A percentile compares a stretch with the other conserved stretches of the same genome.
phyloP scores from a whole-genome alignment of 192 early-diverging fungal genomes.

The Linnemannia zychae region DNA sequence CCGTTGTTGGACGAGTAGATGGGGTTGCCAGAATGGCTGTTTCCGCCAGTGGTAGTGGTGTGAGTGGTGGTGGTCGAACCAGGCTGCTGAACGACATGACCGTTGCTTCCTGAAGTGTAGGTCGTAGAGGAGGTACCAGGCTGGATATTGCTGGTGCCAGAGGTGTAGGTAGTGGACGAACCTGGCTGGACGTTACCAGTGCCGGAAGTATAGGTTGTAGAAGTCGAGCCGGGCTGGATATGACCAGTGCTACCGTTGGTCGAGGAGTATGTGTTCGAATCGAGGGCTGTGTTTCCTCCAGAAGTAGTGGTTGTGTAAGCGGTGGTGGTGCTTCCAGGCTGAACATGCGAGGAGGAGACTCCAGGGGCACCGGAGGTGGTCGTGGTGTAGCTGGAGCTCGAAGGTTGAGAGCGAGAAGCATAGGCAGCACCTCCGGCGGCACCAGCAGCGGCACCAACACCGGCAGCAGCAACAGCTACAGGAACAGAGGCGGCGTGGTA shows the following conservation, averaged over 20 bases:
- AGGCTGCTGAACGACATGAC: background rate
- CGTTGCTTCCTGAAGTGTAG: background rate
- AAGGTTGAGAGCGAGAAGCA: background rate
- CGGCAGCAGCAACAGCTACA: background rate
- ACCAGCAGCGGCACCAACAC: background rate
- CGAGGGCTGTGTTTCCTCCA: no score
- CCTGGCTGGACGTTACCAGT: background rate
- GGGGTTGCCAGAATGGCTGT: background rate
- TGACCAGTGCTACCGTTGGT: background rate
- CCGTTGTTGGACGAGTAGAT: constrained; percentile 3
- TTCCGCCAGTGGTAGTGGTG: background rate
- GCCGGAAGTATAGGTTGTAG: background rate
- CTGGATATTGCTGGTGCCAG: background rate
- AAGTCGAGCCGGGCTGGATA: background rate
- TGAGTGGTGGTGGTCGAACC: background rate
- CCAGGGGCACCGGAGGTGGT: background rate
- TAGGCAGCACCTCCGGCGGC: background rate
- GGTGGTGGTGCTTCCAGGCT: background rate
- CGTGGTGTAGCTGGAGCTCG: background rate
- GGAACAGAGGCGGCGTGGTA: constrained; percentile 6
- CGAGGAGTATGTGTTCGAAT: background rate
- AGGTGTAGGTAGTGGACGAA: background rate
- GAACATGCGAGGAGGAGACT: background rate
- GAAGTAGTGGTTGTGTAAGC: background rate
- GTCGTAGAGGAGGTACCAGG: background rate